phyloP scores from a whole-genome alignment of 441 rosid species.

The Gossypium schwendimanii region DNA sequence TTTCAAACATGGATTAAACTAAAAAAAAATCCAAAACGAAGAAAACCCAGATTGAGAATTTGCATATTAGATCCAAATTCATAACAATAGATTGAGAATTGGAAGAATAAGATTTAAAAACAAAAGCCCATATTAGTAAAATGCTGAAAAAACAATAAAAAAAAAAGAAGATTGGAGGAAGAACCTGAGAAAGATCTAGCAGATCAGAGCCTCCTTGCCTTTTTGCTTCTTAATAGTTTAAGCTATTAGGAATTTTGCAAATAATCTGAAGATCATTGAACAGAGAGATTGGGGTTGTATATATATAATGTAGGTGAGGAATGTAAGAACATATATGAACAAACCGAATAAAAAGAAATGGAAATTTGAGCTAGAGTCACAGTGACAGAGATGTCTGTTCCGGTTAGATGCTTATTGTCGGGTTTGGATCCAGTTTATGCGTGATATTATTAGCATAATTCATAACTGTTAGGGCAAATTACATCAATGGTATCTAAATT shows the following conservation, averaged over 20 bases:
- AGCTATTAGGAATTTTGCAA: background rate
- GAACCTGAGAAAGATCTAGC: conserved; percentile 8
- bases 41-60: background rate
- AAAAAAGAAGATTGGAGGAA: background rate
- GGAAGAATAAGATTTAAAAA: background rate
- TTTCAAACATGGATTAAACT: background rate
- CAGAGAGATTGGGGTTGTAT: background rate
- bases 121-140: background rate
- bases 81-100: background rate
- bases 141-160: background rate
- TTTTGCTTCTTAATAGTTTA: background rate
- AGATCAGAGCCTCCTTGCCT: background rate
- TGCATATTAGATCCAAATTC: background rate
- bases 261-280: background rate
- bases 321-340: background rate
- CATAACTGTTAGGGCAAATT: too few relatives aligned
- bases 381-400: background rate
- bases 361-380: background rate
- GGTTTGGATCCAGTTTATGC: too few relatives aligned
- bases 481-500: too few relatives aligned
- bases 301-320: background rate
- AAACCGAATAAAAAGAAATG: background rate
- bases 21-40: background rate
- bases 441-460: too few relatives aligned
- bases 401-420: background rate